These are phyloP conservation scores for Cicer arietinum DNA, from an alignment of 306 rosid species.

Conservation along the genomic window DNA sequence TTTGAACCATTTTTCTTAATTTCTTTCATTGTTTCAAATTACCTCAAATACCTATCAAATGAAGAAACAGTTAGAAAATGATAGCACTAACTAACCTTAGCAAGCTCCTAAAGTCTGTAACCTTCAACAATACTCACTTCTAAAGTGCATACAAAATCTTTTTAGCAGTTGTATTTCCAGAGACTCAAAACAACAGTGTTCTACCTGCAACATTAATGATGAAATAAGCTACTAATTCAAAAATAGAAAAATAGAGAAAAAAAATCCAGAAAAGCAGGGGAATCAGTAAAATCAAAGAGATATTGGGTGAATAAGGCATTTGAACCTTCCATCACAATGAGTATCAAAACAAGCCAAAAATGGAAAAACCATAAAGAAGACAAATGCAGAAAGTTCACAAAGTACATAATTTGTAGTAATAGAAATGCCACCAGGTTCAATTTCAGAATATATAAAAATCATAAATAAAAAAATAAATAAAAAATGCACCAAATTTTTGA, in stretches of 20 bases:
- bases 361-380: conserved; percentile 23
- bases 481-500: conserved; percentile 12
- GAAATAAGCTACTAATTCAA: conserved; percentile 1
- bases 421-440: background rate
- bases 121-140: conserved; percentile 40
- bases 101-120: conserved; percentile 32
- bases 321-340: conserved; percentile 38
- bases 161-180: conserved; percentile 28
- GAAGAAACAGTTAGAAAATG: conserved; percentile 44
- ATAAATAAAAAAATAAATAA: background rate
- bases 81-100: conserved; percentile 47
- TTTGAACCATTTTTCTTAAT: conserved; percentile 64
- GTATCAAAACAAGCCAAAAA: conserved; percentile 12
- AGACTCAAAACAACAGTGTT: background rate
- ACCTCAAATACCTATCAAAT: conserved; percentile 47
- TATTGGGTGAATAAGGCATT: background rate
- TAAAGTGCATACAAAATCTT: conserved; percentile 20
- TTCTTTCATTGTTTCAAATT: conserved; percentile 69
- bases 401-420: conserved; percentile 25
- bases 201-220: conserved; percentile 44
- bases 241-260: background rate
- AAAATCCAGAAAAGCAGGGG: conserved; percentile 23
- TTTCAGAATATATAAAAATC: background rate
- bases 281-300: conserved; percentile 5
- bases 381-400: conserved; percentile 22